Evolutionary conservation across 202 grass and related monocot genomes (phyloP), one percentile per base, ranked within the genome.

Genomic region (Schoenoplectus triqueter): DNA sequence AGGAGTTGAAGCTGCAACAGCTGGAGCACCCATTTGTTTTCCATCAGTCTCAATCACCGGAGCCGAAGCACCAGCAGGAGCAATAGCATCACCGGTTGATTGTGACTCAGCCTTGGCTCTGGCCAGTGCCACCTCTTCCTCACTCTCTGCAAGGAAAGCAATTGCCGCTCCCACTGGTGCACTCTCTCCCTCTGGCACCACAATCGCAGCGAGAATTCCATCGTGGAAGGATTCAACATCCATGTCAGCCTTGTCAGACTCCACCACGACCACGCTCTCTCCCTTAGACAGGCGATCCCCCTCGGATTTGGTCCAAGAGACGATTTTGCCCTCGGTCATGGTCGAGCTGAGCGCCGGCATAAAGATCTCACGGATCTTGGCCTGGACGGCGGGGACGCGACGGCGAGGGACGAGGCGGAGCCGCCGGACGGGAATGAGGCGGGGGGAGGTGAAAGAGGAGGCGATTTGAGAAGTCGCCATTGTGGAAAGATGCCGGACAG

Each of bases 191-290:
- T 87, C 89, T 1, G 87, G 87, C 45, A 93, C 88, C 66, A 95
- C 88, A 81, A 98, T 87, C 45, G 90, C 91, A 1, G 92, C 92
- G 54, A 98, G 78, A 49, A 98, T 95, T 21, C 95, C 95, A 15
- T 95, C 91, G 42, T 98, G 85, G 87, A 98, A 98, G 18, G 95
- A 93, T 86, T 98, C 95, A 1, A 98, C 95, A 64, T 98, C 95
- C 95, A 98, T 95, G 86, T 95, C 92, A 5, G 95, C 95, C 87
- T 98, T 98, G 77, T 97, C 94, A 40, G 94, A 97, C 74, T 97
- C 92, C 9, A 94, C 94, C 41, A 97, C 94, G 80, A 97, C 94
- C 65, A 97, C 92, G 80, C 92, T 85, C 67, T 97, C 94, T 6
- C 94, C 94, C 84, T 92, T 97, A 40, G 90, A 84, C 61, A 97